Evolutionary conservation across 2,329 filamentous ascomycete species (phyloP).

Genomic region (Trichoderma koningii): DNA sequence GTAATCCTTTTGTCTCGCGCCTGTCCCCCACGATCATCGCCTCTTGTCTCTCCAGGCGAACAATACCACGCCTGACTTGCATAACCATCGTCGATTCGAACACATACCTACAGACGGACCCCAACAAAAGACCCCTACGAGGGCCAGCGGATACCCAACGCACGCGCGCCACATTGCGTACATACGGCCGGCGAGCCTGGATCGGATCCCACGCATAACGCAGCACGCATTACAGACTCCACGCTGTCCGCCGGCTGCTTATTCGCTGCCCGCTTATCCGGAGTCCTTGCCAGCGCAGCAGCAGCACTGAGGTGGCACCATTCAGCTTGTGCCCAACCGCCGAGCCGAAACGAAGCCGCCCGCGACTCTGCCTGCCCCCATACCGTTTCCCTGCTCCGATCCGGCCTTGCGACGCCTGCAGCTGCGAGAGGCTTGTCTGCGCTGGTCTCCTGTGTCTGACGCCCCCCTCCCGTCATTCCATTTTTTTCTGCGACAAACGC

Average conservation of each 20-base stretch:
- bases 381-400: not conserved
- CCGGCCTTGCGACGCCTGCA: conserved; percentile 4
- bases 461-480: conserved; percentile 13
- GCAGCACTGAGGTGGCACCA: conserved; percentile 26
- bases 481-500: conserved; percentile 12
- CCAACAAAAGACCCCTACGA: conserved; percentile 10
- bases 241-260: conserved; percentile 21
- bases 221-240: conserved; percentile 23
- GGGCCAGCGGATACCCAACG: conserved; percentile 12
- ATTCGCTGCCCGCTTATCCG: conserved; percentile 25
- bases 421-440: conserved; percentile 9
- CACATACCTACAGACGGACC: not conserved
- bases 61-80: not conserved
- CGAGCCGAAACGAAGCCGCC: conserved; percentile 14
- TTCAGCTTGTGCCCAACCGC: conserved; percentile 23
- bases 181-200: conserved; percentile 19
- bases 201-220: conserved; percentile 20
- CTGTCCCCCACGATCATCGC: conserved; percentile 22
- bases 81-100: not conserved
- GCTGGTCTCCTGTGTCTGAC: conserved; percentile 20
- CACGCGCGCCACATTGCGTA: conserved; percentile 25
- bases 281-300: conserved; percentile 24
- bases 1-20: not conserved
- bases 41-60: not conserved
- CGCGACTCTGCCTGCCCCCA: not conserved